These are phyloP conservation scores for Globisporangium radiosum DNA, from an alignment of 352 stramenopile genomes.

Conservation along the genomic window DNA sequence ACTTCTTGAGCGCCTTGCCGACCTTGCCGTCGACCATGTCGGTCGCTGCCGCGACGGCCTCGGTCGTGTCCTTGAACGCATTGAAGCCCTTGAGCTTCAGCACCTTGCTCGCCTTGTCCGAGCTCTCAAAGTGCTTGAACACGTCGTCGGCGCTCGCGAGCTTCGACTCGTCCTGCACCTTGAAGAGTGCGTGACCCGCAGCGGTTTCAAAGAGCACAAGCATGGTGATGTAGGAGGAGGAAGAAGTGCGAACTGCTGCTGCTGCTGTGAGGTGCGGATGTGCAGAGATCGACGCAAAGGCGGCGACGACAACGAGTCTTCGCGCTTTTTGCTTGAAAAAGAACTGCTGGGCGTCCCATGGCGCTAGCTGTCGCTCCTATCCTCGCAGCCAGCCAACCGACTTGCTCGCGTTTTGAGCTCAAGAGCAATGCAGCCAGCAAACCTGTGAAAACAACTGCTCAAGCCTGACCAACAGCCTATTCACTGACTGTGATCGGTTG, in stretches of 20 bases:
- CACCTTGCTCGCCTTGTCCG: constrained; percentile 88
- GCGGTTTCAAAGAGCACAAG: constrained; percentile 99
- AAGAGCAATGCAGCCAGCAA: not conserved
- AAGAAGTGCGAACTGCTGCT: not conserved
- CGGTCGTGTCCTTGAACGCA: constrained; percentile 98
- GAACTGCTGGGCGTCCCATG: constrained; percentile 10
- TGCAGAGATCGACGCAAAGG: not conserved
- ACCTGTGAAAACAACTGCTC: not conserved
- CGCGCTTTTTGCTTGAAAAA: constrained; percentile 13
- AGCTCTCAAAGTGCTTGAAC: constrained; percentile 88
- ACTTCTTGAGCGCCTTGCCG: constrained; percentile 96
- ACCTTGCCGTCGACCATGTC: constrained; percentile 98
- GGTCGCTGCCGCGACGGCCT: constrained; percentile 95
- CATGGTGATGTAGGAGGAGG: constrained; percentile 58
- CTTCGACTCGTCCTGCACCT: constrained; percentile 95
- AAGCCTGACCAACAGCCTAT: constrained; percentile 12
- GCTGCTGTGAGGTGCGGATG: not conserved
- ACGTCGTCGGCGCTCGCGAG: constrained; percentile 87
- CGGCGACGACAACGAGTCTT: constrained; percentile 4
- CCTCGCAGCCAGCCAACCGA: constrained; percentile 13
- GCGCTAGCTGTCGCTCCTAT: not conserved
- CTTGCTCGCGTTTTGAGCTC: not conserved
- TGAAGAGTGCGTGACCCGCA: constrained; percentile 98
- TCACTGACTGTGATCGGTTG: constrained; percentile 17
- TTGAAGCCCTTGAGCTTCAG: constrained; percentile 97